A percentile compares a stretch with the other conserved stretches of the same genome.
phyloP scores from a whole-genome alignment of 23 red algal species.

The Gracilaria domingensis region DNA sequence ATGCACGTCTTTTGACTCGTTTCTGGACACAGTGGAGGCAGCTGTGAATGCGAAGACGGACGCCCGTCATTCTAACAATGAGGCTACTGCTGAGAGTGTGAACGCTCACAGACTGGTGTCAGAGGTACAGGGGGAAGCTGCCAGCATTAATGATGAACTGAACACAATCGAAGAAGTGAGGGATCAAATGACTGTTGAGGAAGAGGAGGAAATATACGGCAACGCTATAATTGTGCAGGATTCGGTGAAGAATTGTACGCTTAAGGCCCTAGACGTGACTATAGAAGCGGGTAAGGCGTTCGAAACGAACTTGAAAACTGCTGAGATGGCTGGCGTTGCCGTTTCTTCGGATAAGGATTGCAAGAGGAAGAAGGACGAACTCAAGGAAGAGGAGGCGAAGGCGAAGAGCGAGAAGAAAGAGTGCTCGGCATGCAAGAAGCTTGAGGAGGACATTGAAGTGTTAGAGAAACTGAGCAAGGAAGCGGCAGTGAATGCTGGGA shows the following conservation, averaged over 20 bases:
- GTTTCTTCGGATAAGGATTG: neutral
- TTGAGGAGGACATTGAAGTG: neutral
- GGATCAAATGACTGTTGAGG: neutral
- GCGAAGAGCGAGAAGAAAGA: neutral
- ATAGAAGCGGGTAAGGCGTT: neutral
- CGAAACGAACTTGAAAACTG: neutral
- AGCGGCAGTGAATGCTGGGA: neutral
- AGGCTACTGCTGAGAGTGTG: neutral
- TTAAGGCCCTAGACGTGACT: neutral
- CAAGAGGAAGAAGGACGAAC: neutral
- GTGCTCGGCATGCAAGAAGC: neutral
- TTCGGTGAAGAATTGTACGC: neutral
- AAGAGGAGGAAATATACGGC: neutral
- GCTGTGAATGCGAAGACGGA: slow-evolving; percentile 23
- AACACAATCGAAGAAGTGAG: neutral
- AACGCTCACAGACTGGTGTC: neutral
- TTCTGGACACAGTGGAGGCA: slow-evolving; percentile 43
- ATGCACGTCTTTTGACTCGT: slow-evolving; percentile 31
- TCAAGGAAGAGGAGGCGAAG: neutral
- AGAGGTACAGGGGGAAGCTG: neutral
- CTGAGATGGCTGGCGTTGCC: neutral
- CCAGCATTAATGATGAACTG: neutral
- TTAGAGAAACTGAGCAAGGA: neutral
- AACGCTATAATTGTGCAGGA: neutral
- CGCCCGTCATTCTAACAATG: neutral